A percentile compares a stretch with the other conserved stretches of the same genome.
These are phyloP conservation scores for Aphanocladium album DNA, from an alignment of 2,329 filamentous ascomycete genomes.

Conservation along the genomic window DNA sequence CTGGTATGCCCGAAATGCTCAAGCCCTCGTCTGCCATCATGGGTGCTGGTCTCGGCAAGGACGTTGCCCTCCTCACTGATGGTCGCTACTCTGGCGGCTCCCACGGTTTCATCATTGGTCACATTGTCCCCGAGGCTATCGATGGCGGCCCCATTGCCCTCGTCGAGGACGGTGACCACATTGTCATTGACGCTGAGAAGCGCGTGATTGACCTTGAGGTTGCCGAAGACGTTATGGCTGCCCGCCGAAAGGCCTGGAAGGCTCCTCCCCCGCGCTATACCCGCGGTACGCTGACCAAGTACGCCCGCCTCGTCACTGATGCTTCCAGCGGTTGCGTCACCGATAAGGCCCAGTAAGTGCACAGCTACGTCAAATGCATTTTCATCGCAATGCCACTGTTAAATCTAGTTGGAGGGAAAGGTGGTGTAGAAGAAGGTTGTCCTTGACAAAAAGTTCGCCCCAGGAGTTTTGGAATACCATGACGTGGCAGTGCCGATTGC, in stretches of 20 bases:
- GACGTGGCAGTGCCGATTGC: background rate
- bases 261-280: slow-evolving; percentile 53
- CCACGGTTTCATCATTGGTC: slow-evolving; percentile 82
- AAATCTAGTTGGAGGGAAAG: background rate
- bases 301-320: slow-evolving; percentile 55
- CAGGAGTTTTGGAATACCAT: background rate
- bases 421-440: background rate
- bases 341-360: slow-evolving; percentile 24
- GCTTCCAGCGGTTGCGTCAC: slow-evolving; percentile 58
- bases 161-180: slow-evolving; percentile 73
- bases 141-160: slow-evolving; percentile 81
- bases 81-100: slow-evolving; percentile 74
- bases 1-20: slow-evolving; percentile 92
- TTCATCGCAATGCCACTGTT: background rate
- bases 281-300: slow-evolving; percentile 66
- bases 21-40: slow-evolving; percentile 91
- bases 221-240: slow-evolving; percentile 57
- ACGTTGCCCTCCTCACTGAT: slow-evolving; percentile 70
- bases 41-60: slow-evolving; percentile 76
- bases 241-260: slow-evolving; percentile 56
- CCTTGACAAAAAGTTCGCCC: background rate
- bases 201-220: slow-evolving; percentile 64
- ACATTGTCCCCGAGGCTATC: slow-evolving; percentile 82
- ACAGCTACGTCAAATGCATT: background rate
- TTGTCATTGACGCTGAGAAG: slow-evolving; percentile 77